Evolutionary conservation across 2,329 filamentous ascomycete species (phyloP).

Genomic region (Xylaria sp.): DNA sequence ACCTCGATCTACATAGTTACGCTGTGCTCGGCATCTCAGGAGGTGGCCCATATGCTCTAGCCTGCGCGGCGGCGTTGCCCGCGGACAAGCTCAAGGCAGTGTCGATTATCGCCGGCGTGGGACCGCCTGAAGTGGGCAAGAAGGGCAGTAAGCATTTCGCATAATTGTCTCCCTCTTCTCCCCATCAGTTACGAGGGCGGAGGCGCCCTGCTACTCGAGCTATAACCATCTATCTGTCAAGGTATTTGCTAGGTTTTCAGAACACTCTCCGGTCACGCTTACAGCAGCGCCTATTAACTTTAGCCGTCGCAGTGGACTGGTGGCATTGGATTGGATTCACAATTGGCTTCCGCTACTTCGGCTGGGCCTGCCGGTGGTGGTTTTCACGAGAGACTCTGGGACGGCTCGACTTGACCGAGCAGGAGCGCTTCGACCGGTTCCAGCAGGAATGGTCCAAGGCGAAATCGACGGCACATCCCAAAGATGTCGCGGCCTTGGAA

Average conservation of each 20-base stretch:
- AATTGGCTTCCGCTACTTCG: slow-evolving; percentile 30
- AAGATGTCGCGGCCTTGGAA: slow-evolving; percentile 25
- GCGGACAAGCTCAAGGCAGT: slow-evolving; percentile 33
- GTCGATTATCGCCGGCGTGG: slow-evolving; percentile 23
- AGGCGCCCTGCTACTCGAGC: background rate
- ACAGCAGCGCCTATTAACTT: slow-evolving; percentile 3
- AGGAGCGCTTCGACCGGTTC: slow-evolving; percentile 22
- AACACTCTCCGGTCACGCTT: background rate
- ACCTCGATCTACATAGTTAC: slow-evolving; percentile 30
- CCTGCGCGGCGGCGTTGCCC: slow-evolving; percentile 24
- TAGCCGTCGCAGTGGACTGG: slow-evolving; percentile 23
- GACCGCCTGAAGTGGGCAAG: slow-evolving; percentile 19
- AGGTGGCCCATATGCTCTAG: slow-evolving; percentile 33
- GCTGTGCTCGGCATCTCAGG: slow-evolving; percentile 26
- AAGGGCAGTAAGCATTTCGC: slow-evolving; percentile 22
- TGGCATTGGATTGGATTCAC: slow-evolving; percentile 26
- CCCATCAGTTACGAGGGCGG: background rate
- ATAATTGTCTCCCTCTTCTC: background rate
- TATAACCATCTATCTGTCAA: background rate
- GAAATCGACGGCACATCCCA: slow-evolving; percentile 16
- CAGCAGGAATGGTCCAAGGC: slow-evolving; percentile 23
- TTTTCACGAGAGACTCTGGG: slow-evolving; percentile 26
- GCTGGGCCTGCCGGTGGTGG: slow-evolving; percentile 20
- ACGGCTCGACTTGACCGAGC: slow-evolving; percentile 28
- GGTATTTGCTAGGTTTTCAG: background rate